phyloP scores from a whole-genome alignment of 176 grass and related monocot genomes.

The Neostapfia colusana region DNA sequence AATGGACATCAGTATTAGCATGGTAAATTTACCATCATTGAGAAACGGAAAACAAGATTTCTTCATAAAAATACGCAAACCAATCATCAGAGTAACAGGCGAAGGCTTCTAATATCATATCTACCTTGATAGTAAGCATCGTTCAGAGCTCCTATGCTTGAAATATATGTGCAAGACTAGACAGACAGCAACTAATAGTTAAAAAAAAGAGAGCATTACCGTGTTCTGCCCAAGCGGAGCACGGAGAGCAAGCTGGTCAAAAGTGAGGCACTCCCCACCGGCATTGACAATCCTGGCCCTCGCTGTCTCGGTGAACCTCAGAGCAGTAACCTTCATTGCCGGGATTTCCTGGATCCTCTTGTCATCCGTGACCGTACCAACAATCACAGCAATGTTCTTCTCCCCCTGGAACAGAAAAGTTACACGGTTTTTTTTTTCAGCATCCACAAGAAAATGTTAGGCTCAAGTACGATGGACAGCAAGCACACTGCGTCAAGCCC shows the following conservation, averaged over 20 bases:
- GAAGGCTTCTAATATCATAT: not conserved
- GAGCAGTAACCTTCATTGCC: conserved; percentile 75
- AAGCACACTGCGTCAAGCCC: not conserved
- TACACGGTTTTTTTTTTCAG: not conserved
- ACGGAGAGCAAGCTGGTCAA: conserved; percentile 87
- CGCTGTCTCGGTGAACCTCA: conserved; percentile 80
- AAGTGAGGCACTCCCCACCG: conserved; percentile 90
- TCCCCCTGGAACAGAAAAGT: conserved; percentile 28
- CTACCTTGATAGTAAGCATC: not conserved
- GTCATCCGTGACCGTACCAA: conserved; percentile 83
- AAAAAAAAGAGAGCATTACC: conserved; percentile 47
- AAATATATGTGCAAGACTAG: not conserved
- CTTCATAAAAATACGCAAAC: not conserved
- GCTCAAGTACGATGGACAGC: too few relatives aligned
- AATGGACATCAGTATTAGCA: conserved; percentile 76
- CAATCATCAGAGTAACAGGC: not conserved
- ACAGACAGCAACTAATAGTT: not conserved
- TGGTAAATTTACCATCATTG: conserved; percentile 75
- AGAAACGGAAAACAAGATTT: conserved; percentile 13
- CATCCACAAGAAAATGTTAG: not conserved
- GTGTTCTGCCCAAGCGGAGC: conserved; percentile 73
- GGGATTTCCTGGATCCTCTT: conserved; percentile 81
- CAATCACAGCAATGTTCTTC: conserved; percentile 76
- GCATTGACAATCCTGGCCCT: conserved; percentile 81
- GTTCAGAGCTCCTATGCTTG: too few relatives aligned